Percentiles rank a stretch among this genome's conserved stretches.
These are phyloP conservation scores for Tetrahymena thermophila DNA, from an alignment of 73 alveolate genomes.

Conservation along the genomic window DNA sequence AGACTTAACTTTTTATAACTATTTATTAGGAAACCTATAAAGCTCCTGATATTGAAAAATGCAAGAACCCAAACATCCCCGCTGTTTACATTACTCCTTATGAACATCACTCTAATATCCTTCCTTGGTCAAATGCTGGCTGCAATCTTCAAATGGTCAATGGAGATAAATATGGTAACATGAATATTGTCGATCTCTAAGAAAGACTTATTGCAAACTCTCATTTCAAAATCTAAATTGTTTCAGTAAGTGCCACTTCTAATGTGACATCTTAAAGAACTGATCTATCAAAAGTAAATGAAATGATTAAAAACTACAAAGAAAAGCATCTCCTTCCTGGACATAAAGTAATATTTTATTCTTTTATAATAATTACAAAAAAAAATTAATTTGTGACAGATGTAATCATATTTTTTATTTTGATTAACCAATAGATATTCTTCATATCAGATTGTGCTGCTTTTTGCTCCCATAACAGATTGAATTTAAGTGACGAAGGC, in stretches of 20 bases:
- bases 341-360: neutral
- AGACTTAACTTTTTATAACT: neutral
- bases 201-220: neutral
- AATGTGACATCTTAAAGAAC: neutral
- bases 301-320: neutral
- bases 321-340: neutral
- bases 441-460: neutral
- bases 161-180: neutral
- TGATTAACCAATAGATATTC: neutral
- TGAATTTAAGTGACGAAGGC: neutral
- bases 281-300: neutral
- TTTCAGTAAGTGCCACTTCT: neutral
- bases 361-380: neutral
- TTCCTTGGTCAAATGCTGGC: neutral
- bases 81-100: neutral
- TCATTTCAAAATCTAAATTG: neutral
- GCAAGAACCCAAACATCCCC: neutral
- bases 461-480: neutral
- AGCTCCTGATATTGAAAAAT: neutral
- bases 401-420: neutral
- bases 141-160: neutral
- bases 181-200: neutral
- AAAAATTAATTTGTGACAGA: neutral
- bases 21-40: neutral
- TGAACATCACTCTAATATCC: neutral